Percentiles rank a stretch among this genome's conserved stretches.
These are phyloP conservation scores for Stagonosporopsis vannaccii DNA, from an alignment of 2,329 filamentous ascomycete genomes.

Conservation along the genomic window DNA sequence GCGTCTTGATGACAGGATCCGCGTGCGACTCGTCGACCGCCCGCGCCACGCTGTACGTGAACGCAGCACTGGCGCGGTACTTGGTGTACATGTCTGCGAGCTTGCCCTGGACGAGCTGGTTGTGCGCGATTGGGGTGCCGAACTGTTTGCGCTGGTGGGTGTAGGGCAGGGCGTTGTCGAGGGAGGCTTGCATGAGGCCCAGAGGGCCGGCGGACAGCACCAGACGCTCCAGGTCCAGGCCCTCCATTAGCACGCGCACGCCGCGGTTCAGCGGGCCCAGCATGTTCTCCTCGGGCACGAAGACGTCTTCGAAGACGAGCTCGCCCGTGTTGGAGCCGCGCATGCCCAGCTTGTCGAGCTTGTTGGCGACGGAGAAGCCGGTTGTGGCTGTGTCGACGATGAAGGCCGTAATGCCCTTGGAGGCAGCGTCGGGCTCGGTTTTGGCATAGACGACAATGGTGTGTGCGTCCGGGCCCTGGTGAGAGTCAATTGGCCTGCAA, in stretches of 20 bases:
- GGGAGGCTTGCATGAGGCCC: conserved; percentile 90
- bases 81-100: conserved; percentile 98
- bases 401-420: conserved; percentile 95
- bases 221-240: conserved; percentile 89
- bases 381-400: conserved; percentile 74
- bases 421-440: conserved; percentile 78
- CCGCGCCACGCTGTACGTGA: conserved; percentile 84
- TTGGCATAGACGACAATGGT: conserved; percentile 96
- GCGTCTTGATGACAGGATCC: conserved; percentile 72
- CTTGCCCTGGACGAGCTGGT: conserved; percentile 92
- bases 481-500: not conserved
- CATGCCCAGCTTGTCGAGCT: conserved; percentile 99
- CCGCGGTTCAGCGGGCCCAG: conserved; percentile 82
- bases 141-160: conserved; percentile 91
- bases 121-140: conserved; percentile 82
- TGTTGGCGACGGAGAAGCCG: conserved; percentile 86
- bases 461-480: conserved; percentile 84
- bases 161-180: conserved; percentile 88
- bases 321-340: conserved; percentile 96
- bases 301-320: conserved; percentile 87
- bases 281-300: conserved; percentile 82
- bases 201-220: conserved; percentile 90
- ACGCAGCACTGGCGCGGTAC: conserved; percentile 80
- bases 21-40: conserved; percentile 67
- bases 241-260: conserved; percentile 93